These are phyloP conservation scores for Daedalea quercina DNA, from an alignment of 768 basidiomycete species.

Conservation along the genomic window DNA sequence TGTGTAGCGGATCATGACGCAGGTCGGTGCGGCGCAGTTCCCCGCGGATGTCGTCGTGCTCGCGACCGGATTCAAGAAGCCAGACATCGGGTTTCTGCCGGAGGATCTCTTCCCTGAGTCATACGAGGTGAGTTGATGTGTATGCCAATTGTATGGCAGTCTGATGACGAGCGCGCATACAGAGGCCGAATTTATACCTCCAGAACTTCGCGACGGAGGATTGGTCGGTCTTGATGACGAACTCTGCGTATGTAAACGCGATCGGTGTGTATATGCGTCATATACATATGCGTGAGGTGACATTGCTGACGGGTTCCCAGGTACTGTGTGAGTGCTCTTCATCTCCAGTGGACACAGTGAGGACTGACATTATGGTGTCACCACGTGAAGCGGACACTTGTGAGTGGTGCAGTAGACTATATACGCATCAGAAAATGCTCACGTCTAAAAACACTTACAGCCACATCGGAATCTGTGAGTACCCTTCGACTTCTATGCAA, in stretches of 20 bases:
- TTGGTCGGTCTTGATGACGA: slow-evolving; percentile 45
- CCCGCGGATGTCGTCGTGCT: slow-evolving; percentile 43
- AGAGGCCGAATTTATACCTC: slow-evolving; percentile 44
- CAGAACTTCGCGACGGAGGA: slow-evolving; percentile 52
- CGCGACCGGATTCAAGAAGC: slow-evolving; percentile 48
- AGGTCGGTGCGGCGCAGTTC: slow-evolving; percentile 18
- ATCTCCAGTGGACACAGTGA: background rate
- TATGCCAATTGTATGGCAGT: background rate
- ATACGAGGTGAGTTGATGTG: slow-evolving; percentile 29
- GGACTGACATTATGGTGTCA: background rate
- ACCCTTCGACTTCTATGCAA: background rate
- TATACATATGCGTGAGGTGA: background rate
- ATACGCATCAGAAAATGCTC: background rate
- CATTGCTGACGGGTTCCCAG: background rate
- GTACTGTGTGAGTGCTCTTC: slow-evolving; percentile 22
- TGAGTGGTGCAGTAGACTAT: slow-evolving; percentile 17
- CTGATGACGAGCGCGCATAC: background rate
- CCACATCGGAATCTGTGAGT: slow-evolving; percentile 49
- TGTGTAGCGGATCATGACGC: background rate
- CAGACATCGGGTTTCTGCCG: slow-evolving; percentile 38
- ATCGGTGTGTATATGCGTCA: slow-evolving; percentile 30
- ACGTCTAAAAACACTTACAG: slow-evolving; percentile 15
- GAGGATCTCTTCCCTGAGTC: slow-evolving; percentile 43
- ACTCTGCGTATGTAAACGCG: slow-evolving; percentile 42
- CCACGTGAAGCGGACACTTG: slow-evolving; percentile 32